Percentiles rank a stretch among this genome's conserved stretches.
Evolutionary conservation across 2,329 filamentous ascomycete species (phyloP).

Genomic region (Cadophora luteo-olivacea): DNA sequence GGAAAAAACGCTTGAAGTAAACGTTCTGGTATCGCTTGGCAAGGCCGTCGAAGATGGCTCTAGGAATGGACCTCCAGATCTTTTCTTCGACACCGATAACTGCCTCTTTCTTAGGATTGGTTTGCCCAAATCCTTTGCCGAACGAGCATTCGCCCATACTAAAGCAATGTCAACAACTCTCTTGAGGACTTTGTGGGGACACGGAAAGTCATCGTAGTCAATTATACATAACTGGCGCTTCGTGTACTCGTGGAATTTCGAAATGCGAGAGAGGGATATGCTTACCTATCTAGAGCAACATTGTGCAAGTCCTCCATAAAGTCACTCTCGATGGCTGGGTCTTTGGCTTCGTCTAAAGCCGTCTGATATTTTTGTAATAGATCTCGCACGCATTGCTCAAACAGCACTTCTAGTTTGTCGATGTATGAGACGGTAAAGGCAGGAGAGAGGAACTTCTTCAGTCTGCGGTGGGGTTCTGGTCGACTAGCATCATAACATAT

Average conservation of each 20-base stretch:
- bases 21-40: conserved; percentile 31
- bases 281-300: conserved; percentile 38
- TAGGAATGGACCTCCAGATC: conserved; percentile 33
- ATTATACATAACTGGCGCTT: no score
- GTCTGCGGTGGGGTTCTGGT: conserved; percentile 37
- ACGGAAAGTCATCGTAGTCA: no score
- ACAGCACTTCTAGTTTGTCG: conserved; percentile 38
- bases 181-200: no score
- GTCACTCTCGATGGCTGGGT: conserved; percentile 30
- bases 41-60: conserved; percentile 34
- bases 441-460: conserved; percentile 40
- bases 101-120: conserved; percentile 33
- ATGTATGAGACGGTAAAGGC: conserved; percentile 41
- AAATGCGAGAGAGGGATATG: not conserved
- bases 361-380: conserved; percentile 31
- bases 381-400: conserved; percentile 33
- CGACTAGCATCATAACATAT: conserved; percentile 25
- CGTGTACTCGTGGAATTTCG: no score
- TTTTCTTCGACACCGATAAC: conserved; percentile 34
- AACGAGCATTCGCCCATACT: conserved; percentile 41
- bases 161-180: not conserved
- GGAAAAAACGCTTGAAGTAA: conserved; percentile 33
- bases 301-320: conserved; percentile 43
- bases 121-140: conserved; percentile 41
- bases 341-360: conserved; percentile 23